Evolutionary conservation across 306 rosid genomes (phyloP).

Genomic region (Begonia peltatifolia): DNA sequence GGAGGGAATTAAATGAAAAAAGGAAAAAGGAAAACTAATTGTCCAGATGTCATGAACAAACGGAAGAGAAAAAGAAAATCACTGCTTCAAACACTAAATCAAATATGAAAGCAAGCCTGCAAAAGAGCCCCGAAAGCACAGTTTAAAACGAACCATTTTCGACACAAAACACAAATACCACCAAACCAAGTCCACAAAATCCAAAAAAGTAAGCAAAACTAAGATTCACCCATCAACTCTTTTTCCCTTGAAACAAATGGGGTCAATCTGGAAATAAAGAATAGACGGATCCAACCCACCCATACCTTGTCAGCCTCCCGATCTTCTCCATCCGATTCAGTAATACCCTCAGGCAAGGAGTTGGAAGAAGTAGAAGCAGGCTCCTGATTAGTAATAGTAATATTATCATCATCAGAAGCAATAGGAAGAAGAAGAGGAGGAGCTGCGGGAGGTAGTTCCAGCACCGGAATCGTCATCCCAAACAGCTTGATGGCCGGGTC

Average conservation of each 20-base stretch:
- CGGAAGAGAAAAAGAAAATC: background rate
- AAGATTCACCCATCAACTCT: slow-evolving; percentile 7
- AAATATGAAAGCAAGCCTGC: background rate
- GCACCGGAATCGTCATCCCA: slow-evolving; percentile 41
- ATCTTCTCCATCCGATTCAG: slow-evolving; percentile 15
- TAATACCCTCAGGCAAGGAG: slow-evolving; percentile 17
- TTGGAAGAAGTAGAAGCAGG: slow-evolving; percentile 13
- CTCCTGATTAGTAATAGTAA: slow-evolving; percentile 13
- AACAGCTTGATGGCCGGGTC: slow-evolving; percentile 62
- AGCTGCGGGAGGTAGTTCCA: slow-evolving; percentile 15
- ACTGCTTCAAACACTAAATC: background rate
- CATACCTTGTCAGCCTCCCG: slow-evolving; percentile 20
- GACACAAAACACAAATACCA: background rate
- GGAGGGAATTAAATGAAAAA: background rate
- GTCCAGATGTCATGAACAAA: background rate
- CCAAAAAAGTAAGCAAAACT: slow-evolving; percentile 1
- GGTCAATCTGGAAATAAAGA: background rate
- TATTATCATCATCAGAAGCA: background rate
- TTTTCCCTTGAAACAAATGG: slow-evolving; percentile 6
- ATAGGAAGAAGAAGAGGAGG: slow-evolving; percentile 10
- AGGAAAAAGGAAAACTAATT: background rate
- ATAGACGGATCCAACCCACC: background rate
- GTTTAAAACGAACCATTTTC: background rate
- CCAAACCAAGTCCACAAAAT: slow-evolving; percentile 12
- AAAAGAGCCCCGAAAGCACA: background rate